These are phyloP conservation scores for Blastobotrys proliferans DNA, from an alignment of 1,139 yeast genomes.

Conservation along the genomic window DNA sequence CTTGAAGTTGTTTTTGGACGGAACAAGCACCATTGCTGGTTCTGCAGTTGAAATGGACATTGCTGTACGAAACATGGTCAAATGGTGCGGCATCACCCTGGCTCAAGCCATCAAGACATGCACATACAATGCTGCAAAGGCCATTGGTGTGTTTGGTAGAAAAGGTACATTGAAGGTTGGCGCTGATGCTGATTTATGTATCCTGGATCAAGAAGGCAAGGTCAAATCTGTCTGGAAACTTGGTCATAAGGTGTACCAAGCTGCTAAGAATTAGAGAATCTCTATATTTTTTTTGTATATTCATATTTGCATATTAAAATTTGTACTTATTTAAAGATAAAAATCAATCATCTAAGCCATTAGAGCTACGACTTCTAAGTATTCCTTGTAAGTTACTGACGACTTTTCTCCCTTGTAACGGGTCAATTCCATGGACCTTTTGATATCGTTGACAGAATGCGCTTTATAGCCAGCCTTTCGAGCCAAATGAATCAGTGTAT, in stretches of 20 bases:
- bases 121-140: constrained; percentile 54
- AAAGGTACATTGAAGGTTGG: constrained; percentile 54
- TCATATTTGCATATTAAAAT: background rate
- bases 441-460: constrained; percentile 15
- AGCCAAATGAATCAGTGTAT: constrained; percentile 67
- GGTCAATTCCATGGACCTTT: constrained; percentile 26
- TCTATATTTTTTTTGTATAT: background rate
- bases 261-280: constrained; percentile 13
- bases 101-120: constrained; percentile 55
- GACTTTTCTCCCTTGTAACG: constrained; percentile 37
- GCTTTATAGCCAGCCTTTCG: constrained; percentile 57
- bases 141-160: constrained; percentile 42
- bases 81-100: constrained; percentile 50
- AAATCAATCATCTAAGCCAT: background rate
- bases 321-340: background rate
- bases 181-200: constrained; percentile 58
- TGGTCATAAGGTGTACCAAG: constrained; percentile 39
- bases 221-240: constrained; percentile 51
- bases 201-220: constrained; percentile 44
- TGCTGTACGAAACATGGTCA: constrained; percentile 50
- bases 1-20: constrained; percentile 46
- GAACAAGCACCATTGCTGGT: constrained; percentile 61
- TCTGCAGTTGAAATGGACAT: constrained; percentile 56
- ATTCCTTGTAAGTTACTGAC: constrained; percentile 29
- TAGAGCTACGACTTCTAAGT: constrained; percentile 10